Conservation (phyloP, 768 basidiomycete genomes). For the Hygrocybe punicea region DNA sequence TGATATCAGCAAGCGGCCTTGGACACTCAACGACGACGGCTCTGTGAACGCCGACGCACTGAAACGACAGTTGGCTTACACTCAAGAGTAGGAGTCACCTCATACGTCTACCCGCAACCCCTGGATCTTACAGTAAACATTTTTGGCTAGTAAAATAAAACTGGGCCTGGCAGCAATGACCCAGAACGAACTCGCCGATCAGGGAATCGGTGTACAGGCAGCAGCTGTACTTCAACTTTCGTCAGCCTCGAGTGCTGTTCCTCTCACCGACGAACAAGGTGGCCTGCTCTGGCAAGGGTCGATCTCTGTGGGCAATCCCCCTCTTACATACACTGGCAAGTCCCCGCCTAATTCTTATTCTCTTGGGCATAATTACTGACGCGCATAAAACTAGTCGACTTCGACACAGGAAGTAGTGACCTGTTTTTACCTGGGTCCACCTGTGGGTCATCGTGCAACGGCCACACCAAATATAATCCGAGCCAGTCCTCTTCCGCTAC, state of each 20-base stretch:
- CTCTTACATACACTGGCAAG: constrained; percentile 8
- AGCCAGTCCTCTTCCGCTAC: constrained; percentile 29
- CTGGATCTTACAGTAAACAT: neutral
- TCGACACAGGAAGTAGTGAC: constrained; percentile 38
- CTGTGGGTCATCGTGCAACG: constrained; percentile 27
- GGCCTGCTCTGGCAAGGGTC: constrained; percentile 7
- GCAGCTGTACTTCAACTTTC: neutral
- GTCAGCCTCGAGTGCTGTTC: constrained; percentile 5
- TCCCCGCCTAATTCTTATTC: neutral
- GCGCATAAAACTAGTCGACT: constrained; percentile 21
- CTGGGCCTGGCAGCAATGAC: constrained; percentile 5
- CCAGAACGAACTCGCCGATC: neutral
- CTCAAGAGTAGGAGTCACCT: no score
- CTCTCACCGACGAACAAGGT: constrained; percentile 1
- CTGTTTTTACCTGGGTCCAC: constrained; percentile 28
- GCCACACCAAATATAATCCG: constrained; percentile 31
- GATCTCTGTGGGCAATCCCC: constrained; percentile 9
- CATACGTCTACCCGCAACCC: neutral
- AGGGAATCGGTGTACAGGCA: neutral
- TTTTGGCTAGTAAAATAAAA: neutral
- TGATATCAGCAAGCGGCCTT: constrained; percentile 1
- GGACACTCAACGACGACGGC: neutral
- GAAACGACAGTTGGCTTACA: neutral
- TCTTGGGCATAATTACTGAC: neutral
- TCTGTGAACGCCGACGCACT: constrained; percentile 7